Base-by-base conservation (phyloP, 331 rosid genomes). In the Erythrophleum ivorense region DNA sequence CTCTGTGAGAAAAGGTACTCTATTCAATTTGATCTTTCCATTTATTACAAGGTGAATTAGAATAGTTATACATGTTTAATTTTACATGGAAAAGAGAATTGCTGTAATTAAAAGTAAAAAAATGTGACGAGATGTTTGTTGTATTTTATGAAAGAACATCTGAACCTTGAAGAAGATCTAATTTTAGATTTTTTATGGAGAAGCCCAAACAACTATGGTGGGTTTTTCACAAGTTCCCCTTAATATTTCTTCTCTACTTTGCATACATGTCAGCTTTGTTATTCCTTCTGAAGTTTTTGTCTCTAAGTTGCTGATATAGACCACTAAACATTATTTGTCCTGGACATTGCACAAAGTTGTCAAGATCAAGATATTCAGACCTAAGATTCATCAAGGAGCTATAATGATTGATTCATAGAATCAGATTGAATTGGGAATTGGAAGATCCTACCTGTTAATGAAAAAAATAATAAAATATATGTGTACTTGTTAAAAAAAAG, bases 1-100 rank as follows among this genome's bases (percentile, higher is more conserved):
- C 80, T 82, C 94, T 18, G 90, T 94, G 74, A 87, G 98, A 85
- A 94, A 94, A 91, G 98, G 98, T 94, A 79, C 60, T 50, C 31
- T 80, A 41, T 85, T 64, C 46, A 9, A 21, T 73, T 18, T 76
- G 64, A 69, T 73, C 63, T 60, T 72, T 82, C 29, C 76, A 41
- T 34, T 72, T 71, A 48, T 81, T 71, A 41, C 78, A 60, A 19
- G 41, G 33, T 66, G 62, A 75, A 36, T 62, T 71, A 43, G 19
- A 50, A 31, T 36, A 16, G 41, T 65, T 58, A 50, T 78, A 43
- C 64, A 31, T 71, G 62, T 45, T 45, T 24, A 43, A 45, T 43
- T 16, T 54, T 75, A 31, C 34, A 75, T 76, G 46, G 58, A 33
- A 76, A 75, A 86, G 60, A 41, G 41, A 48, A 55, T 64, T 79